Percentiles rank a stretch among this genome's conserved stretches.
These are phyloP conservation scores for Cornus florida DNA, from an alignment of 148 eudicot genomes.

Conservation along the genomic window DNA sequence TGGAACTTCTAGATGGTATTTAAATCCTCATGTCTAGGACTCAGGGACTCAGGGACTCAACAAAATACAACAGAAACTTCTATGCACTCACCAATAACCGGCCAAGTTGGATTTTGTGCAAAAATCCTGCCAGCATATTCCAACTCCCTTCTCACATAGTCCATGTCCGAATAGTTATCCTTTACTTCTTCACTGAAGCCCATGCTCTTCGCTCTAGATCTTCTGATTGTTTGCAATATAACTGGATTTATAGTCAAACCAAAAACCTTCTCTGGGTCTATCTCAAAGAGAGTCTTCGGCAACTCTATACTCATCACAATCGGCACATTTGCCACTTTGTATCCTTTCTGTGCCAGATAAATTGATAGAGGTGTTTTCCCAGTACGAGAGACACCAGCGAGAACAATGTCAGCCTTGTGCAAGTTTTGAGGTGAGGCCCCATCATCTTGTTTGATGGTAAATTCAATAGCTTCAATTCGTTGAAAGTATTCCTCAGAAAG, in stretches of 20 bases:
- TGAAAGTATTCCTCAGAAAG: slow-evolving; percentile 79
- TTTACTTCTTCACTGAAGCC: slow-evolving; percentile 52
- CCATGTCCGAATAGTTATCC: slow-evolving; percentile 75
- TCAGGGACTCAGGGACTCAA: not conserved
- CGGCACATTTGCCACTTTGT: slow-evolving; percentile 92
- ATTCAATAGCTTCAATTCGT: slow-evolving; percentile 90
- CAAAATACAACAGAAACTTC: not conserved
- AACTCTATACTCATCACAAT: slow-evolving; percentile 65
- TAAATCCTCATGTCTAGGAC: not conserved
- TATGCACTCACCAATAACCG: slow-evolving; percentile 74
- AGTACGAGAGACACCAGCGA: slow-evolving; percentile 86
- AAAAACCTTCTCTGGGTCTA: slow-evolving; percentile 76
- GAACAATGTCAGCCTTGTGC: slow-evolving; percentile 72
- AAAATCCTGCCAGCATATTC: slow-evolving; percentile 68
- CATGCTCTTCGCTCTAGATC: slow-evolving; percentile 72
- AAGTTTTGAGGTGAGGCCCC: slow-evolving; percentile 86
- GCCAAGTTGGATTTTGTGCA: slow-evolving; percentile 82
- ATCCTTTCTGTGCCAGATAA: slow-evolving; percentile 87
- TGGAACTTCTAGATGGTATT: not conserved
- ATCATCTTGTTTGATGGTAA: slow-evolving; percentile 95
- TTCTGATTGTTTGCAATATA: slow-evolving; percentile 73
- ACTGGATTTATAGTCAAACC: slow-evolving; percentile 78
- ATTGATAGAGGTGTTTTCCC: slow-evolving; percentile 94
- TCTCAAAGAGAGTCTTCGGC: slow-evolving; percentile 65
- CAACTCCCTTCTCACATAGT: slow-evolving; percentile 65